Base-by-base conservation (phyloP, 1,139 yeast species). In the Kluyveromyces marxianus region DNA sequence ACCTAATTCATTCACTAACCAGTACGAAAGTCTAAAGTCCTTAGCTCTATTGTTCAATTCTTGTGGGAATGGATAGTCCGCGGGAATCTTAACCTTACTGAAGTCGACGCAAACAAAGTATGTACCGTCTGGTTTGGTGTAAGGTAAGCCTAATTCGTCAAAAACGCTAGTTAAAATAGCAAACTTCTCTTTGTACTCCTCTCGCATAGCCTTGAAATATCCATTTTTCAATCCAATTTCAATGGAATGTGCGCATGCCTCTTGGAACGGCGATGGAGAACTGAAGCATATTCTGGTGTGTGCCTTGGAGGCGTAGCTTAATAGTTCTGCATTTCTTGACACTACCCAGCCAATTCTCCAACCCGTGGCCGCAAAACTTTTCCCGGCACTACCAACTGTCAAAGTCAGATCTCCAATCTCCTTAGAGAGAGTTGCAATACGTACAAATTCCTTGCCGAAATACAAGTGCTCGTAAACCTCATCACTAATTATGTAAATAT, bases 281-380 rank as follows among this genome's bases (percentile, higher is more conserved):
- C 92, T 75, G 67, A 88, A 88, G 61, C 95, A 85, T 55, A 90
- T 88, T 67, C 98, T 78, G 2, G 96, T 88, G 66, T 92, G 96
- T 1, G 97, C 98, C 33, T 87, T 80, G 7, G 89, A 76, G 3
- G 83, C 95, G 62, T 85, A 87, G 54, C 83, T 80, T 58, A 92
- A 74, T 55, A 90, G 71, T 27, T 83, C 83, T n/a, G 86, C 75
- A 44, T 86, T 83, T 41, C 53, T 40, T 4, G 97, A 97, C 52
- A 90, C 83, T 35, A 90, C 76, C 92, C 95, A 92, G 45, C 98
- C 98, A 46, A 92, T 78, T 71, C 98, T 81, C 97, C 97, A 92
- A 47, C 98, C 98, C 27, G 98, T 92, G 37, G 96, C 96, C 27
- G 96, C 95, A 70, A 92, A 92, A 0, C 96, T 82, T 68, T 92